Conservation (phyloP, 177 flowering plant genomes). For the Telopea speciosissima region DNA sequence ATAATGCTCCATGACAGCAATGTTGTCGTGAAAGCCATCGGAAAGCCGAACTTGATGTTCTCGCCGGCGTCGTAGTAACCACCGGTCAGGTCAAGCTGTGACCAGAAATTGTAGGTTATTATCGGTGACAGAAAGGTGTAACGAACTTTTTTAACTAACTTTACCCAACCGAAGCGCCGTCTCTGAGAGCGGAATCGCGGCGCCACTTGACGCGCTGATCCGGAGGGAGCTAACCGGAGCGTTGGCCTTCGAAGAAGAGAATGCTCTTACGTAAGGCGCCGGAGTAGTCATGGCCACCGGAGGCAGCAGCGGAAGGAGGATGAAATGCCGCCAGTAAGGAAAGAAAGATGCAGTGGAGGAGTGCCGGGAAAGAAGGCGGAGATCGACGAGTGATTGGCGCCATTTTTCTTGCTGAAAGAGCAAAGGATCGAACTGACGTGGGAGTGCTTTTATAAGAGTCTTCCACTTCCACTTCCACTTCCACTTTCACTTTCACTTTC, state of each 20-base stretch:
- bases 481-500: no score
- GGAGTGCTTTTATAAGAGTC: neutral
- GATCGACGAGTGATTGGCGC: constrained; percentile 39
- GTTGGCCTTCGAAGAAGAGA: constrained; percentile 95
- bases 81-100: constrained; percentile 75
- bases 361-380: constrained; percentile 17
- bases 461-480: no score
- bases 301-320: constrained; percentile 16
- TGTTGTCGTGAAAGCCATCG: constrained; percentile 91
- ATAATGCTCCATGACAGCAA: constrained; percentile 83
- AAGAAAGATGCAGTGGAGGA: no score
- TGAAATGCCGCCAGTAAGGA: constrained; percentile 10
- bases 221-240: constrained; percentile 79
- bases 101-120: neutral
- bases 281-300: constrained; percentile 47
- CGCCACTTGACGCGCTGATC: constrained; percentile 90
- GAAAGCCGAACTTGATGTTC: constrained; percentile 89
- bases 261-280: constrained; percentile 84
- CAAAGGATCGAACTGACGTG: neutral
- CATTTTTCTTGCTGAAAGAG: constrained; percentile 33
- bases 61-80: constrained; percentile 99
- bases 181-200: constrained; percentile 73
- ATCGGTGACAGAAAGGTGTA: neutral
- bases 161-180: constrained; percentile 77
- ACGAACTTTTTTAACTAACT: neutral